phyloP scores from a whole-genome alignment of 2,329 filamentous ascomycete genomes.

The Helotiales sp. region DNA sequence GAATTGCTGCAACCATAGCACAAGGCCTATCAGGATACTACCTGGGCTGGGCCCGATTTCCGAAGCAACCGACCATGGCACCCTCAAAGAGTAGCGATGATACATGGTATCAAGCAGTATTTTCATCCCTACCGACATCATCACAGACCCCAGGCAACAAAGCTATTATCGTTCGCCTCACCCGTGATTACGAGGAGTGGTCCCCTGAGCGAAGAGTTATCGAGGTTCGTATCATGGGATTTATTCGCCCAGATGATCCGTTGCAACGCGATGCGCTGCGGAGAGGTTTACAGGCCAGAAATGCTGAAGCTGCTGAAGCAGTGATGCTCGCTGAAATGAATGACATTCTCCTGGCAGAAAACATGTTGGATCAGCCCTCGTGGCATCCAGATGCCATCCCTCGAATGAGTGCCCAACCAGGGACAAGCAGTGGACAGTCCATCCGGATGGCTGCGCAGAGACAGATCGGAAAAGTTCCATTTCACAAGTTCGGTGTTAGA shows the following conservation, averaged over 20 bases:
- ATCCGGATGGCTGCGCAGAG: slow-evolving; percentile 56
- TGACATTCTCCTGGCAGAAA: slow-evolving; percentile 46
- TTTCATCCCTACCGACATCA: slow-evolving; percentile 57
- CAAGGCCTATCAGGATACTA: slow-evolving; percentile 65
- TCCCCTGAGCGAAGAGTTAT: slow-evolving; percentile 52
- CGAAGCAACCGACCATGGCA: slow-evolving; percentile 44
- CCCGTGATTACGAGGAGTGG: slow-evolving; percentile 54
- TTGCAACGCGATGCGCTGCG: slow-evolving; percentile 50
- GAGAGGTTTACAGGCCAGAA: slow-evolving; percentile 49
- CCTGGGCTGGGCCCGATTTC: slow-evolving; percentile 64
- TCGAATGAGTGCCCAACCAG: slow-evolving; percentile 48
- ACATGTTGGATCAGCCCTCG: slow-evolving; percentile 45
- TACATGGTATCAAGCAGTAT: slow-evolving; percentile 64
- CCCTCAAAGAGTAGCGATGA: slow-evolving; percentile 36
- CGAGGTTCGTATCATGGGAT: slow-evolving; percentile 64
- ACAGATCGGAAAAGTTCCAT: slow-evolving; percentile 60
- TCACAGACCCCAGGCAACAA: slow-evolving; percentile 51
- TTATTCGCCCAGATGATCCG: slow-evolving; percentile 52
- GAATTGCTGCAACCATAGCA: slow-evolving; percentile 57
- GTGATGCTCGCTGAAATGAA: slow-evolving; percentile 46
- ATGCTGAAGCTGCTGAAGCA: slow-evolving; percentile 47
- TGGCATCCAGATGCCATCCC: slow-evolving; percentile 45
- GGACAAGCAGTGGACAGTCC: slow-evolving; percentile 52
- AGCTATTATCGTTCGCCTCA: slow-evolving; percentile 57
- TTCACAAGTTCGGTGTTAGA: slow-evolving; percentile 64